Evolutionary conservation across 768 basidiomycete species (phyloP).

Genomic region (Sporobolomyces roseus): DNA sequence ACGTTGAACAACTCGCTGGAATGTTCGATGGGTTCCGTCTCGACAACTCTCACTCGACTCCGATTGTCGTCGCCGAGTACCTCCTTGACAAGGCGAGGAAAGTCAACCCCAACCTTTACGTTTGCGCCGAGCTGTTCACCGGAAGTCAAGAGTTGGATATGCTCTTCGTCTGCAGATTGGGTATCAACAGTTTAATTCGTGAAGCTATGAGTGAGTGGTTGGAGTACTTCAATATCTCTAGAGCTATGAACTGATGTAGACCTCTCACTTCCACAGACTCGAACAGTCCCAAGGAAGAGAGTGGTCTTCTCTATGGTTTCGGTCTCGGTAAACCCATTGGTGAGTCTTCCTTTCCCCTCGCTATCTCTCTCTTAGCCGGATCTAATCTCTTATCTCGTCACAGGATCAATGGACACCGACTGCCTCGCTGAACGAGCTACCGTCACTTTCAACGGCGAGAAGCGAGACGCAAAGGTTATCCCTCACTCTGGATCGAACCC

Average conservation of each 20-base stretch:
- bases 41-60: conserved; percentile 98
- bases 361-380: background rate
- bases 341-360: conserved; percentile 48
- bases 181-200: conserved; percentile 86
- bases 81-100: conserved; percentile 88
- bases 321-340: conserved; percentile 92
- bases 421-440: conserved; percentile 74
- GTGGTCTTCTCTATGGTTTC: conserved; percentile 78
- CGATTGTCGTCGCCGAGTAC: conserved; percentile 87
- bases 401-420: conserved; percentile 88
- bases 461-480: conserved; percentile 67
- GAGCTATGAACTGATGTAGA: too few species aligned
- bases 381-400: background rate
- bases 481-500: conserved; percentile 80
- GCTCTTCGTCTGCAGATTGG: conserved; percentile 82
- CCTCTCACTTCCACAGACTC: conserved; percentile 47
- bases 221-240: too few species aligned
- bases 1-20: conserved; percentile 72
- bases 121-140: conserved; percentile 95
- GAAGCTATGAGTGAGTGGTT: conserved; percentile 84
- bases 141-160: conserved; percentile 91
- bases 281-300: conserved; percentile 79
- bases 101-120: conserved; percentile 85
- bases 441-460: conserved; percentile 72
- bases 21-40: conserved; percentile 94